Evolutionary conservation across 306 rosid species (phyloP).

Genomic region (Luffa acutangula): DNA sequence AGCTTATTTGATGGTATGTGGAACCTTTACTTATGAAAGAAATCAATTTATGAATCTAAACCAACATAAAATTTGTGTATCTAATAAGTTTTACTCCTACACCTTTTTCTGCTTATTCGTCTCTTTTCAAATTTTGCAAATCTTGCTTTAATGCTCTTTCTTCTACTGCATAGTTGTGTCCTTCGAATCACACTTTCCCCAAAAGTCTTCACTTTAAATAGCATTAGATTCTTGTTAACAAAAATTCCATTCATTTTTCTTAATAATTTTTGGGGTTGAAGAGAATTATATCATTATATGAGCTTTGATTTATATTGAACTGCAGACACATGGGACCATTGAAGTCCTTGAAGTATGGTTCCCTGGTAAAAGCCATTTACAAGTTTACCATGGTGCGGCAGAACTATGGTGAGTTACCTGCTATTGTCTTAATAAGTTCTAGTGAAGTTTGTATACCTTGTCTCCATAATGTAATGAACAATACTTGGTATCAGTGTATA

Average conservation of each 20-base stretch:
- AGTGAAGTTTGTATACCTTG: background rate
- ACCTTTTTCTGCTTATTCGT: background rate
- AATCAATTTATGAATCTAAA: background rate
- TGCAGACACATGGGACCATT: slow-evolving; percentile 78
- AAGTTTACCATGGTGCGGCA: slow-evolving; percentile 56
- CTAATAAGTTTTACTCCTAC: background rate
- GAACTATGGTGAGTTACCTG: slow-evolving; percentile 49
- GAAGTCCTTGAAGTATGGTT: slow-evolving; percentile 56
- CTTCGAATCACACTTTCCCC: background rate
- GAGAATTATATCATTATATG: background rate
- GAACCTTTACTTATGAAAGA: background rate
- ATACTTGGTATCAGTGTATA: no score
- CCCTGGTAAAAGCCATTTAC: slow-evolving; percentile 59
- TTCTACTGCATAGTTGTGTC: background rate
- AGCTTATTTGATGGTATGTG: background rate
- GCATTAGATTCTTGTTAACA: background rate
- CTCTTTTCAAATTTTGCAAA: background rate
- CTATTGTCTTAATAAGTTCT: background rate
- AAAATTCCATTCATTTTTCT: background rate
- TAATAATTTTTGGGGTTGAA: background rate
- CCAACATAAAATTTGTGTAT: background rate
- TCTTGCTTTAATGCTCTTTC: background rate
- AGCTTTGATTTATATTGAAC: slow-evolving; percentile 5
- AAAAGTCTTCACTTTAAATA: background rate
- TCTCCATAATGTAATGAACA: background rate